These are phyloP conservation scores for Aspergillus ustus DNA, from an alignment of 2,329 filamentous ascomycete species.

Conservation along the genomic window DNA sequence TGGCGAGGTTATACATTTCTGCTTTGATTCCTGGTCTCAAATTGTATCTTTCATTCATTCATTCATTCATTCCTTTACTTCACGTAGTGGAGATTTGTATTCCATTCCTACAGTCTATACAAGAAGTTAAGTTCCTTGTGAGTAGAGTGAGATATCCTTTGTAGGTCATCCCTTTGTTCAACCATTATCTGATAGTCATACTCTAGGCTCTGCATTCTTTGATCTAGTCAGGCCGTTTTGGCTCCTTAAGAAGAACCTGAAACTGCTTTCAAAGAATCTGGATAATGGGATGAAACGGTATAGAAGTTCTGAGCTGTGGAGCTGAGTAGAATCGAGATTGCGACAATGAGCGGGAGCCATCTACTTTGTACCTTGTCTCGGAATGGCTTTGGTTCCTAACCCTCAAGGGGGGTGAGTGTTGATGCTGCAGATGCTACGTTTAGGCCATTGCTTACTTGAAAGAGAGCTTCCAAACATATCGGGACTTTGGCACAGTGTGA, in stretches of 20 bases:
- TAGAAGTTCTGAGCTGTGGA: no score
- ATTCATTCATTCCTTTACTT: neutral
- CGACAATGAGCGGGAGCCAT: no score
- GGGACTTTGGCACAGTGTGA: neutral
- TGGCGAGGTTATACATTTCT: neutral
- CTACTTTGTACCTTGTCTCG: no score
- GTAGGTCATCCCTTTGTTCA: neutral
- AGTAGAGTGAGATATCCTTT: neutral
- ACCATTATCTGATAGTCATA: neutral
- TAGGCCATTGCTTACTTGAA: neutral
- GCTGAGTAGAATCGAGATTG: no score
- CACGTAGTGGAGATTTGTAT: neutral
- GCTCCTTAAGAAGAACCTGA: neutral
- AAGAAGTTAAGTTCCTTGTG: neutral
- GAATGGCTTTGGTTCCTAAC: neutral
- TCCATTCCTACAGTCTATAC: neutral
- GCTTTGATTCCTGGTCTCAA: neutral
- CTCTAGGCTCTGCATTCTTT: neutral
- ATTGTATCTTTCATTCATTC: neutral
- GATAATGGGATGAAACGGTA: neutral
- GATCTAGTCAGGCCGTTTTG: neutral
- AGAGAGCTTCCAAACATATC: neutral
- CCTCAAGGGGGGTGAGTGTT: neutral
- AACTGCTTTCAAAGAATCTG: neutral
- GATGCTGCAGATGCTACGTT: neutral